Evolutionary conservation across 768 basidiomycete species (phyloP), one percentile per base, ranked within the genome.

Genomic region (Galerina sulciceps): DNA sequence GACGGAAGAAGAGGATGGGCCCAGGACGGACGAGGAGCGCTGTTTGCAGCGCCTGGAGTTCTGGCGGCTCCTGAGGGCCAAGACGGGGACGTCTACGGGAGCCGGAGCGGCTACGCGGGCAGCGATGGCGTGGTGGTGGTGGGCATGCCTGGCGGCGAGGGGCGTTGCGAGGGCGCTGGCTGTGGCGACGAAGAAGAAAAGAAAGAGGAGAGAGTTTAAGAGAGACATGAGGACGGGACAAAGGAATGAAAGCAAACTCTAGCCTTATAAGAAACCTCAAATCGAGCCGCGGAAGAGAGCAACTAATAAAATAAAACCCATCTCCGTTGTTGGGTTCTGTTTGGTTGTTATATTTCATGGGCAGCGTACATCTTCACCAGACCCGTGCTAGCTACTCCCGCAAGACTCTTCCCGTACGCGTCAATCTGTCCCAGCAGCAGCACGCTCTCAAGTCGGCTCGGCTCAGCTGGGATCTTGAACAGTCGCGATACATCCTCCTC

Each of bases 311-410:
- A 31, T 23, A 37, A 47, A 52, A 1, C 9, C 26, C 46, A 56
- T 59, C 59, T 53, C 54, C 59, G 55, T 53, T 63, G 36, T 61
- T 61, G 58, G 51, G 43, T 34, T 31, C 44, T 58, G 42, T 61
- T 60, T 63, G 58, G 14, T 17, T 53, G 22, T 31, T 8, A 31
- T 31, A 31, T 31, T 5, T 31, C 71, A 37, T 70, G 71, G 6
- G 88, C 84, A 0, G 82, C 87, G 68, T 91, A 96, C 89, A 93
- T 94, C 76, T 93, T 93, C n/a, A 91, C 88, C 58, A 96, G 72
- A 26, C 87, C 85, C 36, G 78, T 82, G 61, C 81, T 80, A 20
- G 86, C 81, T 51, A 81, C 82, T 59, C 82, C 82, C 52, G 84
- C 91, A 61, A 96, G 76, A 55, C 83, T 89, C 80, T 88, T 90